These are phyloP conservation scores for Pseudozyma tsukubaensis DNA, from an alignment of 1,284 basidiomycete genomes.

Conservation along the genomic window DNA sequence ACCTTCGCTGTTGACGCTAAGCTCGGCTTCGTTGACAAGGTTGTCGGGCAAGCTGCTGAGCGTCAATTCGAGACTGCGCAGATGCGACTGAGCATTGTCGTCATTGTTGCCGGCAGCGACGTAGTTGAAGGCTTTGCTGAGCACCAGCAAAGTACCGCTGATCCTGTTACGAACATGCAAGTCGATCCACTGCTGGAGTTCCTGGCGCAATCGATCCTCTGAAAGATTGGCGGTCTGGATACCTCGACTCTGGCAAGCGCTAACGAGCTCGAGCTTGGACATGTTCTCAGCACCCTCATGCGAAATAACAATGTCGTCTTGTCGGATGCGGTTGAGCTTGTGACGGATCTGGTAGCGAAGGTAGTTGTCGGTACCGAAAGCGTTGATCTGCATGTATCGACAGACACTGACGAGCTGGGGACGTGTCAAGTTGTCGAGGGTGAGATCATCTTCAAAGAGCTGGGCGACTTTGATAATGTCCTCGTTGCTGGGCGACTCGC, in stretches of 20 bases:
- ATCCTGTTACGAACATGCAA: conserved; percentile 86
- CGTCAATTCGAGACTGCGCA: conserved; percentile 84
- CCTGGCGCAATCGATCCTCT: conserved; percentile 77
- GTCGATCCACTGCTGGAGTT: conserved; percentile 92
- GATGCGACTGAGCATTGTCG: conserved; percentile 72
- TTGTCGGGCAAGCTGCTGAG: conserved; percentile 94
- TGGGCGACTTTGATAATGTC: conserved; percentile 95
- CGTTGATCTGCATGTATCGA: conserved; percentile 91
- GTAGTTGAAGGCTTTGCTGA: conserved; percentile 94
- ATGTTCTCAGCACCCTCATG: conserved; percentile 89
- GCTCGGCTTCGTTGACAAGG: conserved; percentile 93
- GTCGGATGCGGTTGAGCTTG: conserved; percentile 83
- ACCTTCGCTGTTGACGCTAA: conserved; percentile 91
- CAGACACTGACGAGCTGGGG: conserved; percentile 98
- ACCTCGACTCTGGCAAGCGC: conserved; percentile 92
- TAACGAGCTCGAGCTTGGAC: conserved; percentile 88
- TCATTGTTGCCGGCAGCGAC: conserved; percentile 48
- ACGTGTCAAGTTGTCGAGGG: conserved; percentile 95
- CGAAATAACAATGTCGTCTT: conserved; percentile 90
- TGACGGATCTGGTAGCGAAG: conserved; percentile 91
- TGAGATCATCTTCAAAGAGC: conserved; percentile 96
- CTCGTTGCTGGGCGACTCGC: conserved; percentile 86
- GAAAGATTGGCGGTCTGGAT: conserved; percentile 84
- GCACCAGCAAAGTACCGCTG: conserved; percentile 90
- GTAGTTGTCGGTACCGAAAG: conserved; percentile 99